Evolutionary conservation across 1,284 basidiomycete species (phyloP).

Genomic region (Cryptococcus wingfieldii): DNA sequence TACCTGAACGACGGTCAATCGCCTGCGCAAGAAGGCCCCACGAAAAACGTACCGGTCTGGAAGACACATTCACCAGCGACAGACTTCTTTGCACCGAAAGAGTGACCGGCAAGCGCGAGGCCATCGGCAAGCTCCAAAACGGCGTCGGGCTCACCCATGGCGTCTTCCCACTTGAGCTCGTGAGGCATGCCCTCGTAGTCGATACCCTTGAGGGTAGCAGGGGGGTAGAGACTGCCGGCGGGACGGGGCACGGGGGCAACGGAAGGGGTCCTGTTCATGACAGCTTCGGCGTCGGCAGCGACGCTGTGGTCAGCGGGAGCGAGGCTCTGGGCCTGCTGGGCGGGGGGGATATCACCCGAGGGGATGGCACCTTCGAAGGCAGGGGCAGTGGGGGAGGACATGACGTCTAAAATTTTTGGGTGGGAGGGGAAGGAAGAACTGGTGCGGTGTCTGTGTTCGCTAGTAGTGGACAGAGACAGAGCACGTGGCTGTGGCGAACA

Average conservation of each 20-base stretch:
- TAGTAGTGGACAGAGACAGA: not conserved
- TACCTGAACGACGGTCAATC: conserved; percentile 57
- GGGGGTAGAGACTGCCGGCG: conserved; percentile 42
- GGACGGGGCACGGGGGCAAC: conserved; percentile 19
- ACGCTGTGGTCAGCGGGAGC: conserved; percentile 22
- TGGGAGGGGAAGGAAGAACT: not conserved
- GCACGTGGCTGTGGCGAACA: no score
- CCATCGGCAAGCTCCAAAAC: conserved; percentile 92
- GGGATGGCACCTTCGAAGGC: conserved; percentile 31
- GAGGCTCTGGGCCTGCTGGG: conserved; percentile 20
- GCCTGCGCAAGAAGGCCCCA: not conserved
- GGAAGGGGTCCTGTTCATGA: conserved; percentile 9
- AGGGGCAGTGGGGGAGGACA: conserved; percentile 9
- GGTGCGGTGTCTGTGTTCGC: not conserved
- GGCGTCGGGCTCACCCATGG: conserved; percentile 50
- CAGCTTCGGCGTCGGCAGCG: conserved; percentile 20
- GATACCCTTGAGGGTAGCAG: conserved; percentile 44
- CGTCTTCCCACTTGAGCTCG: conserved; percentile 37
- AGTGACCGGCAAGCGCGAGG: conserved; percentile 79
- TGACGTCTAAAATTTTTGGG: not conserved
- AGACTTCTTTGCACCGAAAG: conserved; percentile 92
- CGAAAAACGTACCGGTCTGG: conserved; percentile 77
- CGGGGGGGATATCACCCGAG: conserved; percentile 21
- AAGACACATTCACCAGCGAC: conserved; percentile 98
- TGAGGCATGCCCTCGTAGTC: conserved; percentile 38